A percentile compares a stretch with the other conserved stretches of the same genome.
These are phyloP conservation scores for Cenococcum geophilum DNA, from an alignment of 495 filamentous ascomycete genomes.

Conservation along the genomic window DNA sequence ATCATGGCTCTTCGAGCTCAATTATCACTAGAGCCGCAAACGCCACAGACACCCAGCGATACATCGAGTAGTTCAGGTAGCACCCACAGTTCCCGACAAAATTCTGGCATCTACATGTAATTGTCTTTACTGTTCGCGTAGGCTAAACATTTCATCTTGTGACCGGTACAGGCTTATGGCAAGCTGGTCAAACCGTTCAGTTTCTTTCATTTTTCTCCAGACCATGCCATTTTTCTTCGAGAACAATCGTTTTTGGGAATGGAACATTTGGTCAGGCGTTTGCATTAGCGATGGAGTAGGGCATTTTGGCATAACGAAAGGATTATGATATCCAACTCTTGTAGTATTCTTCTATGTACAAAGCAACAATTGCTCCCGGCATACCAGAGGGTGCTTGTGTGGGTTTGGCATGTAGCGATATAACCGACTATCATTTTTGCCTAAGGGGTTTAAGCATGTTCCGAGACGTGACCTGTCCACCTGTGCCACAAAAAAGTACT, in stretches of 20 bases:
- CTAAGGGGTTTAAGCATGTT: no score
- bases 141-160: neutral
- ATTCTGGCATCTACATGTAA: slow-evolving; percentile 21
- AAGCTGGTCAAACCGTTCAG: neutral
- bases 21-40: slow-evolving; percentile 50
- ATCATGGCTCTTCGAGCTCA: slow-evolving; percentile 64
- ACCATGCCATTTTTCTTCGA: neutral
- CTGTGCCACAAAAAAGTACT: no score
- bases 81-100: slow-evolving; percentile 19
- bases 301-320: neutral
- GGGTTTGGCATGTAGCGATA: neutral
- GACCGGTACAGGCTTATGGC: neutral
- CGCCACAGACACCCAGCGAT: slow-evolving; percentile 36
- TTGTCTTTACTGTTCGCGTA: neutral
- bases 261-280: neutral
- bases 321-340: slow-evolving; percentile 1
- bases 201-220: neutral
- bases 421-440: neutral
- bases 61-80: slow-evolving; percentile 24
- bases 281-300: slow-evolving; percentile 6
- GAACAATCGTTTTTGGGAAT: neutral
- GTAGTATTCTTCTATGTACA: slow-evolving; percentile 1
- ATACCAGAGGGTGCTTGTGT: neutral
- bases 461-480: no score
- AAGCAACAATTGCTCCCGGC: neutral